Evolutionary conservation across 2,329 filamentous ascomycete genomes (phyloP), one percentile per base, ranked within the genome.

Genomic region (Trichophyton mentagrophytes): DNA sequence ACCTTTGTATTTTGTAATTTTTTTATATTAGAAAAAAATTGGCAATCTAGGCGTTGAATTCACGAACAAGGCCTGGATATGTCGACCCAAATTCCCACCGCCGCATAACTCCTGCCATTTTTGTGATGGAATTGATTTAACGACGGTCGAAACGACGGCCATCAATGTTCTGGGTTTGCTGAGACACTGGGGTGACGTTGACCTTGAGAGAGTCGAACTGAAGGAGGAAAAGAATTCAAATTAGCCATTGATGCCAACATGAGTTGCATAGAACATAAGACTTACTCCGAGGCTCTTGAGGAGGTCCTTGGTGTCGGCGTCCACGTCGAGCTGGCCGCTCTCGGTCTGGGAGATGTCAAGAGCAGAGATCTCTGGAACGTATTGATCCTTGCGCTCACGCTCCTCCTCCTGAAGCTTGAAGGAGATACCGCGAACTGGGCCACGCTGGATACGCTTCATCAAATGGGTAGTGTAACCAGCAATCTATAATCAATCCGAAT

Each of bases 321-420:
- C 93, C 74, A 96, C 88, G 72, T 97, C 92, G 72, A 99, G 85
- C 79, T 91, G 87, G 74, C 93, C 93, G 75, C 81, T 87, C 82
- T 97, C 93, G 77, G 84, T 85, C 84, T 96, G 90, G 75, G 87
- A 86, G 83, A 96, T 95, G 85, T 99, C 93, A 77, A 99, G 88
- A 75, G 93, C 93, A 64, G 95, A 99, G 72, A 99, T 84, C 82
- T 99, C 93, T 75, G 93, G 93, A 69, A 99, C 93, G 83, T 96
- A 99, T 84, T 99, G 93, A 84, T 99, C 93, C 89, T 99, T 99
- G 78, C 93, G 88, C 83, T 99, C 93, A 85, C 93, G 90, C 87
- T 99, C 93, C 84, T 99, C 93, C 84, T 99, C 93, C 83, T 99
- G 93, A 65, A 99, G 89, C 86, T 99, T 99, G 91, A 99, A 99